phyloP scores from a whole-genome alignment of 495 filamentous ascomycete genomes.

The Aspergillus taichungensis region DNA sequence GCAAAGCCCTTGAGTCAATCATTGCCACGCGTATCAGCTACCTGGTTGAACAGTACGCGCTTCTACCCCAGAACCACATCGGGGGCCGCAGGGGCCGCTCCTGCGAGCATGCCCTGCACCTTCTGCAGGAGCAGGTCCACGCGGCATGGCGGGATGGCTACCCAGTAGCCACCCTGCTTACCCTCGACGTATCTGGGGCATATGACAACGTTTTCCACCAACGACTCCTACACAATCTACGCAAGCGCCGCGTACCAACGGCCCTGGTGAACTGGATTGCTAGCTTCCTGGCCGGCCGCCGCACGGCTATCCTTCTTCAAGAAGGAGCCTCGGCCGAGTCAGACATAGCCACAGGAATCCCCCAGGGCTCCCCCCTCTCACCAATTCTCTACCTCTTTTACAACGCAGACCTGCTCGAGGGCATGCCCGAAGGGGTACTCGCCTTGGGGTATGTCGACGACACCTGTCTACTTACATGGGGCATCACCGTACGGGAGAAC shows the following conservation, averaged over 20 bases:
- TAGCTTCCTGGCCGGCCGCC: slow-evolving; percentile 4
- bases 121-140: slow-evolving; percentile 13
- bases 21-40: slow-evolving; percentile 14
- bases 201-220: slow-evolving; percentile 15
- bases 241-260: slow-evolving; percentile 2
- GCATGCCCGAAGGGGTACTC: neutral
- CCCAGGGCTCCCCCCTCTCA: slow-evolving; percentile 15
- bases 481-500: neutral
- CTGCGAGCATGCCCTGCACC: slow-evolving; percentile 16
- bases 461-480: slow-evolving; percentile 1
- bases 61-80: slow-evolving; percentile 19
- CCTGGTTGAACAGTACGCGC: slow-evolving; percentile 11
- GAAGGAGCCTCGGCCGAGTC: neutral
- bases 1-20: slow-evolving; percentile 19
- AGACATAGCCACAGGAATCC: slow-evolving; percentile 6
- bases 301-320: slow-evolving; percentile 6
- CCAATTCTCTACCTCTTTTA: slow-evolving; percentile 19
- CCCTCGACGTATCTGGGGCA: slow-evolving; percentile 14
- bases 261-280: slow-evolving; percentile 3
- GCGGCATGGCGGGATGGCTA: slow-evolving; percentile 5
- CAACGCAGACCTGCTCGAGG: slow-evolving; percentile 8
- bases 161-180: slow-evolving; percentile 3
- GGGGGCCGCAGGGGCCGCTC: slow-evolving; percentile 15
- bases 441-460: slow-evolving; percentile 14
- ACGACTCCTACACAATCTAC: slow-evolving; percentile 15